Base-by-base conservation (phyloP, 1,139 yeast genomes). In the Yamadazyma sp. region DNA sequence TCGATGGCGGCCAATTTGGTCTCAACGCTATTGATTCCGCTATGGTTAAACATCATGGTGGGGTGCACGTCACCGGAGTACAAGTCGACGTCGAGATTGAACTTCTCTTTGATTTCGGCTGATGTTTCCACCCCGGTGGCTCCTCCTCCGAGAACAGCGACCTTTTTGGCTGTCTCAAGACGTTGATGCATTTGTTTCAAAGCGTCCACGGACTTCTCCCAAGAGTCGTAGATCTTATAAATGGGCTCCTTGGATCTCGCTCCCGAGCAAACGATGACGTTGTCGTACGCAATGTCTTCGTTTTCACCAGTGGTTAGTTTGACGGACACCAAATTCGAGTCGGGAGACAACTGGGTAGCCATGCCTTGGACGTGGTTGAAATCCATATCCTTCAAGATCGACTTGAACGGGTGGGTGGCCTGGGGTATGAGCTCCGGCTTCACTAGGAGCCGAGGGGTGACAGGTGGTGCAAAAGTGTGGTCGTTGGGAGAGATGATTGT, bases 71-170 rank as follows among this genome's bases (percentile, higher is more conserved):
- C 30, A 2, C 63, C 64, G 2, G 60, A 51, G 38, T 46, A 54
- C 30, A 62, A 46, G 4, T 56, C 53, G n/a, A 60, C 55, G 2
- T 45, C 32, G 28, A 50, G 47, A 11, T 45, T 36, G n/a, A 39
- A 38, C n/a, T 39, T 42, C 18, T 38, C 41, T 6, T 55, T 64
- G n/a, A 61, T 43, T 35, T 62, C 68, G 1, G 59, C 64, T 3
- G 61, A 59, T 2, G 49, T 32, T 38, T 63, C 68, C 11, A 61
- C 63, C 12, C 68, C 68, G 9, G 66, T 60, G 6, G 62, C 48
- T 6, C 66, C 66, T 8, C 61, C 67, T 2, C 68, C 69, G 11
- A 63, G 33, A 5, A 63, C 48, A 2, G 63, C 66, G 26, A 62
- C 53, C 8, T 44, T 36, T 22, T 47, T 43, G 4, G 64, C 57